Conservation (phyloP, 352 stramenopile species). For the Phytopythium vexans region DNA sequence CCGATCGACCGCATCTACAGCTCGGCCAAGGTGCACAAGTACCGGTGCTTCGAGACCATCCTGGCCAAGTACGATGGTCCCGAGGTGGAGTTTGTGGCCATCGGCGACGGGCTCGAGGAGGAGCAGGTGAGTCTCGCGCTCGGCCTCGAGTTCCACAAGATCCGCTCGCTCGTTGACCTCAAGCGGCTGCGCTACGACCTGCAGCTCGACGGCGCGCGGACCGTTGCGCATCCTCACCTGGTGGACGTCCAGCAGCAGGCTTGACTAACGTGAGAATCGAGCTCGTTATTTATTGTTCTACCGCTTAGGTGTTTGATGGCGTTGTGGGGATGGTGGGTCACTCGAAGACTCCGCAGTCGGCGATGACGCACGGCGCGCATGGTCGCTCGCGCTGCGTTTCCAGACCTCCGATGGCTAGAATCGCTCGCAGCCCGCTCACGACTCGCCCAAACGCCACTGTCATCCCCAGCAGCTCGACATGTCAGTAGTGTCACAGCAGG, state of each 20-base stretch:
- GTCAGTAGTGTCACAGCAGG: not conserved
- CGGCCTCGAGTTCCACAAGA: constrained; percentile 74
- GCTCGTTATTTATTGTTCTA: constrained; percentile 30
- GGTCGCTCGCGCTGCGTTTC: constrained; percentile 55
- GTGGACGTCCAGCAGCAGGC: constrained; percentile 6
- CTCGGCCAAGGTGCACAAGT: constrained; percentile 76
- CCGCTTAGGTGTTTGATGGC: not conserved
- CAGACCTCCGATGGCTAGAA: constrained; percentile 46
- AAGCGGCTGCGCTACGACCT: constrained; percentile 58
- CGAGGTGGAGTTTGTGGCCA: constrained; percentile 66
- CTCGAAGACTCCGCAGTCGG: constrained; percentile 60
- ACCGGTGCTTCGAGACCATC: constrained; percentile 76
- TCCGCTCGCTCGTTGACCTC: constrained; percentile 61
- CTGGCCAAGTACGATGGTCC: constrained; percentile 41
- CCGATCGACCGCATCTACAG: constrained; percentile 75
- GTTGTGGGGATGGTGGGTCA: constrained; percentile 7
- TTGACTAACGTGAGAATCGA: not conserved
- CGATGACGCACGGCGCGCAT: constrained; percentile 60
- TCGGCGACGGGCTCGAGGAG: constrained; percentile 77
- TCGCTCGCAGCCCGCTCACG: constrained; percentile 52
- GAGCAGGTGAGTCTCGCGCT: constrained; percentile 67
- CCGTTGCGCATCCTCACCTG: not conserved
- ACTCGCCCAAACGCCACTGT: constrained; percentile 76
- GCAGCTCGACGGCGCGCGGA: constrained; percentile 20
- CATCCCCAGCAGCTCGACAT: not conserved